Conservation (phyloP, 1,139 yeast species). For the Hemisphaericaspora subhashii region DNA sequence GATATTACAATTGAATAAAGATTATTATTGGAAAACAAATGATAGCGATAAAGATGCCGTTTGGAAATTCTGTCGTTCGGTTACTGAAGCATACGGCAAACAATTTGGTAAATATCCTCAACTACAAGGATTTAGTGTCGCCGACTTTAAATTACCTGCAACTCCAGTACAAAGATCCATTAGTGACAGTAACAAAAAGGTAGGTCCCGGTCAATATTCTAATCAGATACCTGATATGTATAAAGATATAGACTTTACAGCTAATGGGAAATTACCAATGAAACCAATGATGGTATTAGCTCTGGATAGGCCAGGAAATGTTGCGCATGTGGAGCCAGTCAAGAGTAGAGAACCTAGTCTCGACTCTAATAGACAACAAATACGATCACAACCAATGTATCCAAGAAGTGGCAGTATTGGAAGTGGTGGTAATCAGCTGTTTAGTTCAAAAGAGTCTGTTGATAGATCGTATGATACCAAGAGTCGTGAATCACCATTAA, state of each 20-base stretch:
- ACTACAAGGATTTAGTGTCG: constrained; percentile 40
- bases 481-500: constrained; percentile 18
- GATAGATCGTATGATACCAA: constrained; percentile 23
- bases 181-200: too few species aligned
- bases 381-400: too few species aligned
- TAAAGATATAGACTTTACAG: constrained; percentile 42
- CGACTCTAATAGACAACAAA: too few species aligned
- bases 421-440: not conserved
- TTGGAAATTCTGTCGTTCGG: constrained; percentile 56
- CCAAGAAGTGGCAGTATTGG: too few species aligned
- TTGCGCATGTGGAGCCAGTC: not conserved
- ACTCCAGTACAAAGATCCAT: constrained; percentile 16
- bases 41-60: constrained; percentile 65
- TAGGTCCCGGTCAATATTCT: too few species aligned
- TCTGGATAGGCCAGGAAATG: constrained; percentile 6
- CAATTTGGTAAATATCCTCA: constrained; percentile 68
- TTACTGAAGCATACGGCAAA: constrained; percentile 64
- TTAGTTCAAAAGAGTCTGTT: constrained; percentile 13
- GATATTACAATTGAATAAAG: constrained; percentile 65
- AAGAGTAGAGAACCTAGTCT: not conserved
- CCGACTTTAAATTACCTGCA: constrained; percentile 37
- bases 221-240: constrained; percentile 24
- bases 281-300: constrained; percentile 44
- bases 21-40: constrained; percentile 78
- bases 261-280: constrained; percentile 43